A percentile compares a stretch with the other conserved stretches of the same genome.
Evolutionary conservation across 2,329 filamentous ascomycete species (phyloP).

Genomic region (Arthrinium phaeospermum): DNA sequence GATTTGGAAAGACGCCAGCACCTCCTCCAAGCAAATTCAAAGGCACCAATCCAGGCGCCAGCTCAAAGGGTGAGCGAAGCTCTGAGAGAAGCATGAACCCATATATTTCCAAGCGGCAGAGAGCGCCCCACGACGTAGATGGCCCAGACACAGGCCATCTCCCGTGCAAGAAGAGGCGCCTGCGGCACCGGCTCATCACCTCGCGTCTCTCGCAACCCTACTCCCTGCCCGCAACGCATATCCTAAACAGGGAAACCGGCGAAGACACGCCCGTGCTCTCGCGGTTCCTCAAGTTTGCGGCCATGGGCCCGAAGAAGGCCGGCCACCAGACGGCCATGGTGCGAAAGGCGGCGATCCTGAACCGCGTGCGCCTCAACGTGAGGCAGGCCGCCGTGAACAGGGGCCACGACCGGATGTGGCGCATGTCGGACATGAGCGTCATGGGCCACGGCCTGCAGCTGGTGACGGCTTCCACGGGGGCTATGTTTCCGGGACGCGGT

Average conservation of each 20-base stretch:
- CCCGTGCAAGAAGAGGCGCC: conserved; percentile 69
- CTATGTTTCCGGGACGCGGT: conserved; percentile 37
- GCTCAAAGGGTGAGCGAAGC: not conserved
- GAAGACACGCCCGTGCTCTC: conserved; percentile 44
- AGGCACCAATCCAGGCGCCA: not conserved
- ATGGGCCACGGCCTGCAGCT: conserved; percentile 43
- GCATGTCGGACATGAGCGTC: conserved; percentile 40
- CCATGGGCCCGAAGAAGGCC: conserved; percentile 47
- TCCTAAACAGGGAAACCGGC: conserved; percentile 65
- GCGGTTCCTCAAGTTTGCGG: conserved; percentile 55
- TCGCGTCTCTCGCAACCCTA: conserved; percentile 73
- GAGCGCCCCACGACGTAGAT: conserved; percentile 64
- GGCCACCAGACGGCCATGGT: conserved; percentile 58
- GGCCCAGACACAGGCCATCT: conserved; percentile 57
- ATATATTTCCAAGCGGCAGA: conserved; percentile 53
- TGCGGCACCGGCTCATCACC: conserved; percentile 68
- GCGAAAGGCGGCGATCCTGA: conserved; percentile 70
- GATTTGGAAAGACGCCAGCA: not conserved
- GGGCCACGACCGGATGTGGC: conserved; percentile 40
- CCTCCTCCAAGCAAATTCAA: not conserved
- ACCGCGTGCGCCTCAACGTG: conserved; percentile 59
- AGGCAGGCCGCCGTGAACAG: conserved; percentile 42
- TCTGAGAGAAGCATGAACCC: not conserved
- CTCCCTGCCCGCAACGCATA: conserved; percentile 72
- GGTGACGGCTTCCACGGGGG: conserved; percentile 35